Conservation (phyloP, 73 alveolate genomes). For the Paramecium octaurelia region DNA sequence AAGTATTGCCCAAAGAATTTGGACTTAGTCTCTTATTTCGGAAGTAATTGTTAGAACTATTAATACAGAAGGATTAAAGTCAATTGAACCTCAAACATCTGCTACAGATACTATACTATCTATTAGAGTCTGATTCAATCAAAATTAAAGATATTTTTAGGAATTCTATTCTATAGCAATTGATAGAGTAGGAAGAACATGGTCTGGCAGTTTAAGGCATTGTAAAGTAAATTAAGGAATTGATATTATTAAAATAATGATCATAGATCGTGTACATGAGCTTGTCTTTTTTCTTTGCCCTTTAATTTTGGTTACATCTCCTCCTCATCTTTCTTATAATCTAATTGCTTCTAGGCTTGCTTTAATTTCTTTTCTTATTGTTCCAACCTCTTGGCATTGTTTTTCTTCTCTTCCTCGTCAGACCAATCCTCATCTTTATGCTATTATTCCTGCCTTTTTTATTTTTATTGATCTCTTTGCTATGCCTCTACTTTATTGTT, state of each 20-base stretch:
- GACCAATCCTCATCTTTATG: background rate
- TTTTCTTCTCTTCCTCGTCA: constrained; percentile 15
- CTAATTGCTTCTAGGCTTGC: background rate
- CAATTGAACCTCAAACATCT: background rate
- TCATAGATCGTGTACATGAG: constrained; percentile 10
- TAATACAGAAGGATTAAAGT: background rate
- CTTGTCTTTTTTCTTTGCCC: background rate
- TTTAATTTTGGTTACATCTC: constrained; percentile 8
- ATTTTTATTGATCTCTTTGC: background rate
- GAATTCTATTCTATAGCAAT: background rate
- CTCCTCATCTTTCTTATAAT: background rate
- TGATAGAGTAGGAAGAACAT: constrained; percentile 19
- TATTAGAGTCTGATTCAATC: background rate
- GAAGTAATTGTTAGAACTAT: background rate
- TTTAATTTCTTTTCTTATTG: background rate
- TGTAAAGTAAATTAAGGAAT: constrained; percentile 32
- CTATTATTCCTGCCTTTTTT: background rate
- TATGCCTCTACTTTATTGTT: background rate
- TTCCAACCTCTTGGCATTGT: background rate
- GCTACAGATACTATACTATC: background rate
- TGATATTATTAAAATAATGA: constrained; percentile 34
- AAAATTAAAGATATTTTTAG: background rate
- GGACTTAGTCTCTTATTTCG: background rate
- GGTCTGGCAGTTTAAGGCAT: constrained; percentile 46
- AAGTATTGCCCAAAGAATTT: background rate